Percentiles rank a stretch among this genome's conserved stretches.
phyloP scores from a whole-genome alignment of 169 alveolate species.

The Haemoproteus tartakovskyi region DNA sequence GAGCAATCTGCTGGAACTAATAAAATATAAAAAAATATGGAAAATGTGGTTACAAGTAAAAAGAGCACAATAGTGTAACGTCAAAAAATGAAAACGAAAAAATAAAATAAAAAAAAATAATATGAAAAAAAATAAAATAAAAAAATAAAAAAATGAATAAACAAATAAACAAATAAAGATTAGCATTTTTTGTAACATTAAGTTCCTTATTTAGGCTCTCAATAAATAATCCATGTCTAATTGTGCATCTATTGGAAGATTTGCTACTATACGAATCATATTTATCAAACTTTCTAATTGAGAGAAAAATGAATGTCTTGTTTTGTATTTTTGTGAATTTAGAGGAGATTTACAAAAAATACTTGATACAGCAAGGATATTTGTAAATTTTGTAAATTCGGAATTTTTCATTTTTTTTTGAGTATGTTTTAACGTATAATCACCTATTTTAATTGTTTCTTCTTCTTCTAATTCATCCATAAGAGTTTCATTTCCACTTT shows the following conservation, averaged over 20 bases:
- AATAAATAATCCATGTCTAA: conserved; percentile 38
- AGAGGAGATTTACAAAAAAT: conserved; percentile 53
- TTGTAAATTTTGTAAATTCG: conserved; percentile 8
- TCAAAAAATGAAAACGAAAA: not conserved
- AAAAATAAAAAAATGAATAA: not conserved
- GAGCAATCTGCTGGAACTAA: too few species aligned
- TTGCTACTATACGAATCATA: conserved; percentile 16
- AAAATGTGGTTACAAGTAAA: too few species aligned
- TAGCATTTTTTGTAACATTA: too few species aligned
- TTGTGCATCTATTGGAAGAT: conserved; percentile 52
- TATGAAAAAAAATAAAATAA: not conserved
- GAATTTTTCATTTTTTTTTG: conserved; percentile 2
- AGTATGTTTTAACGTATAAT: conserved; percentile 10
- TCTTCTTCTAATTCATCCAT: not conserved
- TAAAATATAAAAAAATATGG: too few species aligned
- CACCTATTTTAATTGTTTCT: conserved; percentile 8
- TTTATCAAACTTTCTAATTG: conserved; percentile 44
- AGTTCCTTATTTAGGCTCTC: not conserved
- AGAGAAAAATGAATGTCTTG: conserved; percentile 60
- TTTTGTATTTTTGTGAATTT: conserved; percentile 35
- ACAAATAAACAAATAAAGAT: too few species aligned
- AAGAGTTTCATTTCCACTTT: not conserved
- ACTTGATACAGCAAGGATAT: conserved; percentile 29
- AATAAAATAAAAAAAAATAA: not conserved
- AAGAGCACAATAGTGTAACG: too few species aligned